phyloP scores from a whole-genome alignment of 2,329 filamentous ascomycete species.

The Aspergillus neotritici region DNA sequence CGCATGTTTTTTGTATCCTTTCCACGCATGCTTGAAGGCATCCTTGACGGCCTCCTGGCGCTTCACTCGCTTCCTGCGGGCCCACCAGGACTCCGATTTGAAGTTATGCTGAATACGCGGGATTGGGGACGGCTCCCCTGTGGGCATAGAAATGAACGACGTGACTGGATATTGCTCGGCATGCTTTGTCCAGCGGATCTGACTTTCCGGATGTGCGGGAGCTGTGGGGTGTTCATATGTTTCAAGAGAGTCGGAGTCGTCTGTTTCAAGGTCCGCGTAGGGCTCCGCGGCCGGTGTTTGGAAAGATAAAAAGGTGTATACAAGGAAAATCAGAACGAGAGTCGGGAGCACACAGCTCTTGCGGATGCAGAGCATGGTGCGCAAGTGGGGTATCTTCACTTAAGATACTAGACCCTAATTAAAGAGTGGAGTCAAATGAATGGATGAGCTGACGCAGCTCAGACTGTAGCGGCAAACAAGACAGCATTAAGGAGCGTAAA shows the following conservation, averaged over 20 bases:
- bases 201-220: conserved; percentile 5
- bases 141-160: conserved; percentile 65
- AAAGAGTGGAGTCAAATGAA: conserved; percentile 1
- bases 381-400: neutral
- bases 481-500: neutral
- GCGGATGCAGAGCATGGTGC: conserved; percentile 23
- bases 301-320: conserved; percentile 19
- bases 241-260: neutral
- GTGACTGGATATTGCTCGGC: conserved; percentile 72
- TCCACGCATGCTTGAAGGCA: conserved; percentile 74
- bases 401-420: neutral
- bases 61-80: conserved; percentile 56
- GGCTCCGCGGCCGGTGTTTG: conserved; percentile 17
- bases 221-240: too few relatives aligned
- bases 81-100: conserved; percentile 53
- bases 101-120: conserved; percentile 75
- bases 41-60: conserved; percentile 64
- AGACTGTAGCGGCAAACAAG: too few relatives aligned
- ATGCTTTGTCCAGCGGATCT: conserved; percentile 63
- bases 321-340: conserved; percentile 21
- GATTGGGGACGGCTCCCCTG: conserved; percentile 61
- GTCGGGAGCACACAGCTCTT: conserved; percentile 23
- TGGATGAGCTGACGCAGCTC: neutral
- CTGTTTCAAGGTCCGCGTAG: conserved; percentile 11
- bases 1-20: conserved; percentile 72